Percentiles rank a stretch among this genome's conserved stretches.
phyloP scores from a whole-genome alignment of 441 rosid species.

The Euphorbia neoarborescens region DNA sequence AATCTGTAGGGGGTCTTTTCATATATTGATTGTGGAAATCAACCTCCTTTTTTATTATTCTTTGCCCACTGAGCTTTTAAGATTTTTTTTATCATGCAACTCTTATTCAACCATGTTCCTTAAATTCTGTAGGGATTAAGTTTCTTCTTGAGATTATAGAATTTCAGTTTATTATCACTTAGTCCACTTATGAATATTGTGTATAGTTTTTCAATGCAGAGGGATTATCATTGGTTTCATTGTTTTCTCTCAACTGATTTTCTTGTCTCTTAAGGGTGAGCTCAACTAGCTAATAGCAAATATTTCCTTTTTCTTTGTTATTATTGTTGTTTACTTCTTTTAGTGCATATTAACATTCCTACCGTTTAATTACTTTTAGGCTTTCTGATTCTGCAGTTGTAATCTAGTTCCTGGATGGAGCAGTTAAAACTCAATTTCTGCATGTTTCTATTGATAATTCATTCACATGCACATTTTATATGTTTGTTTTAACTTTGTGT shows the following conservation, averaged over 20 bases:
- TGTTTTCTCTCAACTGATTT: not conserved
- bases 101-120: not conserved
- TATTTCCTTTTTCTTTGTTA: not conserved
- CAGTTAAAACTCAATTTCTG: not conserved
- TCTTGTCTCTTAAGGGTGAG: not conserved
- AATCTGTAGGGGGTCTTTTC: not conserved
- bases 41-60: not conserved
- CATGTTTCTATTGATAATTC: slow-evolving; percentile 4
- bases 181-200: not conserved
- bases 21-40: not conserved
- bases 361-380: not conserved
- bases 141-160: not conserved
- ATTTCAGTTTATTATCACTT: not conserved
- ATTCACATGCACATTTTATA: slow-evolving; percentile 14
- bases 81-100: not conserved
- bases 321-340: not conserved
- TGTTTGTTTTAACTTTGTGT: slow-evolving; percentile 8
- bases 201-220: not conserved
- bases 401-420: not conserved
- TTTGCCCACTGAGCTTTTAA: slow-evolving; percentile 3
- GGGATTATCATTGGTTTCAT: slow-evolving; percentile 7
- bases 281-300: slow-evolving; percentile 4
- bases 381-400: not conserved
- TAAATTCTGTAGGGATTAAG: not conserved
- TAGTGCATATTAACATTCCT: not conserved